Conservation (phyloP, 108 stramenopile species). For the Nitzschia sp. region DNA sequence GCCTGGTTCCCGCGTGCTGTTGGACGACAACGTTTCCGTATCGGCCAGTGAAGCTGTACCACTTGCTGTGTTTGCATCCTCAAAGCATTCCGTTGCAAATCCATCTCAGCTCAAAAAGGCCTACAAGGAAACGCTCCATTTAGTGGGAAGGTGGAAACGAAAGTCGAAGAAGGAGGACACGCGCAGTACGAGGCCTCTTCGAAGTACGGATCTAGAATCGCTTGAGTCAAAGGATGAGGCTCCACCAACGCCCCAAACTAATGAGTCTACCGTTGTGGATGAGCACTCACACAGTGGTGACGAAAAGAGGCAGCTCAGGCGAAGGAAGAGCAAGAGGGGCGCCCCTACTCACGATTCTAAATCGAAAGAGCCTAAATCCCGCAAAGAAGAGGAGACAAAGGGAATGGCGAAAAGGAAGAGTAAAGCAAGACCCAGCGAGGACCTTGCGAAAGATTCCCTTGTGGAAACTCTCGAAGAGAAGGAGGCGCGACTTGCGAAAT, state of each 20-base stretch:
- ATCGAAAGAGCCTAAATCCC: not conserved
- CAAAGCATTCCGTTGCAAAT: not conserved
- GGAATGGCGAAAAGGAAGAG: not conserved
- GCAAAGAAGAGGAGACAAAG: not conserved
- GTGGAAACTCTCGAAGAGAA: constrained; percentile 4
- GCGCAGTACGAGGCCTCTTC: no score
- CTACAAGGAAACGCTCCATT: constrained; percentile 8
- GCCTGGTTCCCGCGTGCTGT: not conserved
- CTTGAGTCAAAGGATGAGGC: not conserved
- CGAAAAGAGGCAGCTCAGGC: no score
- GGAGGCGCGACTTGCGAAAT: constrained; percentile 3
- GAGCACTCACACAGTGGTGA: not conserved
- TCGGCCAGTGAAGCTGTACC: not conserved
- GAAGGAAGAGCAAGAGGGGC: not conserved
- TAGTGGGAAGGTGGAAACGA: constrained; percentile 11
- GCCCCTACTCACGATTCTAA: not conserved
- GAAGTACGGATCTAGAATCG: not conserved
- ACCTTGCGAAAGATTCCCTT: not conserved
- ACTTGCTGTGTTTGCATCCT: not conserved
- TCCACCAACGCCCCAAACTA: not conserved
- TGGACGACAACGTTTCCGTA: not conserved
- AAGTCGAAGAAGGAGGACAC: not conserved
- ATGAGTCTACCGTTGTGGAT: not conserved
- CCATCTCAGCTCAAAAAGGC: not conserved
- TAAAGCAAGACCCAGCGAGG: not conserved